phyloP scores from a whole-genome alignment of 768 basidiomycete species.

The Serendipita sp. region DNA sequence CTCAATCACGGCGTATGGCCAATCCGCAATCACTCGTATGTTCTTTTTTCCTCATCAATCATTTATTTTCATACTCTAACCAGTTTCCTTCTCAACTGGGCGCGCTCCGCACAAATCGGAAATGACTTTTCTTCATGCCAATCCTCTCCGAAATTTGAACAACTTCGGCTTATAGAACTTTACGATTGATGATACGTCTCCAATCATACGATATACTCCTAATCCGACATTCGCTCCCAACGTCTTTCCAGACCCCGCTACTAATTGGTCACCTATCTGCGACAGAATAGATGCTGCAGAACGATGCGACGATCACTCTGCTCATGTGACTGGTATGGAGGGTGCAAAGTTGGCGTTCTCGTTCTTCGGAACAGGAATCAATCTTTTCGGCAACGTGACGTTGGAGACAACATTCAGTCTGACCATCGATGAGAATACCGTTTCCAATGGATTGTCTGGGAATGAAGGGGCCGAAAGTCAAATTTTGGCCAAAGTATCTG shows the following conservation, averaged over 20 bases:
- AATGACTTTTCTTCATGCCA: too few species aligned
- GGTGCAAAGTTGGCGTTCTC: background rate
- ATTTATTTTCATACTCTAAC: too few species aligned
- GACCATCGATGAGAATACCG: background rate
- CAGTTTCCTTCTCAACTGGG: too few species aligned
- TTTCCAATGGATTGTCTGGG: background rate
- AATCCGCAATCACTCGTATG: too few species aligned
- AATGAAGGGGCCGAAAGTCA: background rate
- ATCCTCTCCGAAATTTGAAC: too few species aligned
- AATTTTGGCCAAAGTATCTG: background rate
- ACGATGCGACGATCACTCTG: background rate
- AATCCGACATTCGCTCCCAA: background rate
- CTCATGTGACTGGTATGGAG: background rate
- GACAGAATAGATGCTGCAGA: background rate
- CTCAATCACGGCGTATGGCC: too few species aligned
- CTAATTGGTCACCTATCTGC: background rate
- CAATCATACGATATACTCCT: background rate
- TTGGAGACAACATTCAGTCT: background rate
- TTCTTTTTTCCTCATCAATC: too few species aligned
- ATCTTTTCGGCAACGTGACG: background rate
- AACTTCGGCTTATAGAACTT: background rate
- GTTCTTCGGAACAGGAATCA: background rate
- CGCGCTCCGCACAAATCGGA: too few species aligned
- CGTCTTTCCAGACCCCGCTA: too few species aligned
- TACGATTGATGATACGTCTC: background rate